Conservation (phyloP, 2,329 filamentous ascomycete species). For the Albophoma yamanashiensis region DNA sequence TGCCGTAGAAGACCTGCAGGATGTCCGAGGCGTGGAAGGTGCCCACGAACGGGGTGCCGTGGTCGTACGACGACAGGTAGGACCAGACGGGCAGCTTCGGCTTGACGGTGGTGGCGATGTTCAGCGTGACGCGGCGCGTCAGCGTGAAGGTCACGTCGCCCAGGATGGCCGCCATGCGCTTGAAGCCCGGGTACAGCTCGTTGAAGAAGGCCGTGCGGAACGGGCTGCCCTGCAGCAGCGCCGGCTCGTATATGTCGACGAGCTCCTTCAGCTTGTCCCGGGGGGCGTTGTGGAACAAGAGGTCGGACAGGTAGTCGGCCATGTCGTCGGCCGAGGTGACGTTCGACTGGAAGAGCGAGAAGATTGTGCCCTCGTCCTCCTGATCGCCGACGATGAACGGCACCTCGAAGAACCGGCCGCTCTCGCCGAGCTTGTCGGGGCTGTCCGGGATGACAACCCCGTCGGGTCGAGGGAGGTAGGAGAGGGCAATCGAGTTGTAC, state of each 20-base stretch:
- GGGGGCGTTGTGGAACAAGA: conserved; percentile 51
- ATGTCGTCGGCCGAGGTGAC: conserved; percentile 50
- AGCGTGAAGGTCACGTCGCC: conserved; percentile 70
- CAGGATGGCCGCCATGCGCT: conserved; percentile 63
- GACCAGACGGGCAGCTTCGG: conserved; percentile 60
- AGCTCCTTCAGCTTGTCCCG: conserved; percentile 39
- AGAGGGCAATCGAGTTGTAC: conserved; percentile 58
- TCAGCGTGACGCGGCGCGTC: conserved; percentile 54
- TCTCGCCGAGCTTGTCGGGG: conserved; percentile 44
- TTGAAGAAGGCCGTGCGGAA: conserved; percentile 61
- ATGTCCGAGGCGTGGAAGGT: conserved; percentile 67
- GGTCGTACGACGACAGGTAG: conserved; percentile 63
- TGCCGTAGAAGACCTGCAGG: conserved; percentile 56
- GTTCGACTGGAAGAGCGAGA: conserved; percentile 59
- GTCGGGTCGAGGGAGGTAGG: conserved; percentile 67
- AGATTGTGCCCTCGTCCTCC: conserved; percentile 72
- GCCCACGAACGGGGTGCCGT: conserved; percentile 60
- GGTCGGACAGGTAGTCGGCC: conserved; percentile 46
- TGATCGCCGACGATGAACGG: conserved; percentile 57
- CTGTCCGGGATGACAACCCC: conserved; percentile 50
- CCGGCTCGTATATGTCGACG: conserved; percentile 51
- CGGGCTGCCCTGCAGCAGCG: conserved; percentile 50
- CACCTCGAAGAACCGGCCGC: conserved; percentile 38
- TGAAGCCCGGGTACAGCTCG: conserved; percentile 66
- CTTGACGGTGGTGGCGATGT: conserved; percentile 29